A percentile compares a stretch with the other conserved stretches of the same genome.
phyloP scores from a whole-genome alignment of 2,329 filamentous ascomycete genomes.

The Sarocladiaceae sp. region DNA sequence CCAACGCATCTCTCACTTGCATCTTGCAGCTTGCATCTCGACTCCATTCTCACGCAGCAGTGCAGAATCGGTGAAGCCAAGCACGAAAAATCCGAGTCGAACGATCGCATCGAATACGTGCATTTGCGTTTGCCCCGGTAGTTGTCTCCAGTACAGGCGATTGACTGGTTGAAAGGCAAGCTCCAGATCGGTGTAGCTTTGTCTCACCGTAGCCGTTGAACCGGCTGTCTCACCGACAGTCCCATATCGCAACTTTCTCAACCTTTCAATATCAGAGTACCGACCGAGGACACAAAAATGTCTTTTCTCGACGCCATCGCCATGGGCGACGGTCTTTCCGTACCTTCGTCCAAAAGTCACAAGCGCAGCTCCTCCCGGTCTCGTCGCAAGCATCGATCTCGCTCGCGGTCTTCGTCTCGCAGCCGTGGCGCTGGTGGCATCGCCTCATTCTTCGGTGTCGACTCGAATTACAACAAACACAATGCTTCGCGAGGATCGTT shows the following conservation, averaged over 20 bases:
- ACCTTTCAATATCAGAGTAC: neutral
- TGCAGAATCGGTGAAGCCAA: neutral
- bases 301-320: slow-evolving; percentile 28
- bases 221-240: slow-evolving; percentile 6
- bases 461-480: slow-evolving; percentile 32
- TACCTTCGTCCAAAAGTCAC: slow-evolving; percentile 24
- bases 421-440: slow-evolving; percentile 25
- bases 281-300: neutral
- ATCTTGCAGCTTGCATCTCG: slow-evolving; percentile 7
- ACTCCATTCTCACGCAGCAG: slow-evolving; percentile 1
- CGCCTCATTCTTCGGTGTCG: slow-evolving; percentile 27
- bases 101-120: too few species aligned
- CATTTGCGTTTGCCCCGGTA: too few species aligned
- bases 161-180: neutral
- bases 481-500: slow-evolving; percentile 41
- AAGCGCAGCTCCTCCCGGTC: slow-evolving; percentile 23
- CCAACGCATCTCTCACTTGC: slow-evolving; percentile 8
- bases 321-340: slow-evolving; percentile 27
- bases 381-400: slow-evolving; percentile 29
- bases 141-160: too few species aligned
- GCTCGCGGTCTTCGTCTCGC: slow-evolving; percentile 33
- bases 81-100: neutral
- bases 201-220: neutral
- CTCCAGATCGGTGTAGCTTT: neutral
- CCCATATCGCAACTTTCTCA: neutral